A percentile compares a stretch with the other conserved stretches of the same genome.
These are phyloP conservation scores for Hypoxylon sp. DNA, from an alignment of 2,329 filamentous ascomycete species.

Conservation along the genomic window DNA sequence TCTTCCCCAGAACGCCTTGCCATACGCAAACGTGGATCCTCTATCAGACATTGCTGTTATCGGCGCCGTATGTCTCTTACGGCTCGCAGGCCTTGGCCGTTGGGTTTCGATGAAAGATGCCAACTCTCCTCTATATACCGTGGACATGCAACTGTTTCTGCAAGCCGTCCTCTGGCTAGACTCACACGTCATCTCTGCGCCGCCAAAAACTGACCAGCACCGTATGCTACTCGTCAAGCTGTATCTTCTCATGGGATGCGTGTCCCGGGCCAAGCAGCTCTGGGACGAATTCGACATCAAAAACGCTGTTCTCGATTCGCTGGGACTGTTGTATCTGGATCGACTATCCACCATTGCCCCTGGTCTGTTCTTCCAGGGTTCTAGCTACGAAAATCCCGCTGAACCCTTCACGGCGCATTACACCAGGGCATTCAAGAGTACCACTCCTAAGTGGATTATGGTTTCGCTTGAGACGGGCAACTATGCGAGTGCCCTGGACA, in stretches of 20 bases:
- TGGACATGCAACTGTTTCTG: constrained; percentile 49
- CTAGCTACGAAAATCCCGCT: constrained; percentile 41
- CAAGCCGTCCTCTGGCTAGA: constrained; percentile 61
- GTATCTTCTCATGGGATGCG: constrained; percentile 60
- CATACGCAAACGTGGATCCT: constrained; percentile 34
- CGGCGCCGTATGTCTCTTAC: constrained; percentile 42
- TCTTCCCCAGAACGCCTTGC: constrained; percentile 16
- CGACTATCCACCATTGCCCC: constrained; percentile 62
- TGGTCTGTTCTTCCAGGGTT: constrained; percentile 46
- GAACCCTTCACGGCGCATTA: constrained; percentile 57
- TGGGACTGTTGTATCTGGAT: constrained; percentile 64
- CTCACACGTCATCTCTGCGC: constrained; percentile 52
- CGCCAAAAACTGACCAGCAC: constrained; percentile 56
- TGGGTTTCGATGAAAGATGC: constrained; percentile 1
- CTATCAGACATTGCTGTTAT: constrained; percentile 38
- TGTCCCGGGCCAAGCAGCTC: constrained; percentile 54
- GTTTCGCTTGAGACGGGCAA: constrained; percentile 60
- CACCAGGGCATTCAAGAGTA: constrained; percentile 50
- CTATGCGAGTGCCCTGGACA: constrained; percentile 59
- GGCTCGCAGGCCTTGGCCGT: constrained; percentile 33
- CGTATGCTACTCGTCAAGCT: constrained; percentile 61
- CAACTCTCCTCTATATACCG: constrained; percentile 34
- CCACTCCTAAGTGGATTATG: constrained; percentile 52
- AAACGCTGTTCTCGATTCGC: constrained; percentile 64
- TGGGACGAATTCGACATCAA: constrained; percentile 64